Evolutionary conservation across 257 asterid genomes (phyloP), one percentile per base, ranked within the genome.

Genomic region (Cynanchum wilfordii): DNA sequence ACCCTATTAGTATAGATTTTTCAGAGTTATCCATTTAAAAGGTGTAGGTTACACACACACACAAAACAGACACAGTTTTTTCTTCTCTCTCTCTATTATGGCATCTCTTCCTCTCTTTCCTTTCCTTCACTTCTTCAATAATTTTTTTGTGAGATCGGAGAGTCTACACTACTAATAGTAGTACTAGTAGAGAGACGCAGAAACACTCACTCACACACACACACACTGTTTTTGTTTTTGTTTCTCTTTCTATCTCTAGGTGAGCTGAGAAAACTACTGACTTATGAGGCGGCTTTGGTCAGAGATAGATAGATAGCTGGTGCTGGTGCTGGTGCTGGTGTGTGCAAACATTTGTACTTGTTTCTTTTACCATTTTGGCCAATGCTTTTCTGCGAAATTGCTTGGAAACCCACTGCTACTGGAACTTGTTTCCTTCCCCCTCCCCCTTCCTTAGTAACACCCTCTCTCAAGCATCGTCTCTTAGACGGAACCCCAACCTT

Each of bases 221-320:
- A 40, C 27, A 42, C 47, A 42, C 47, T 7, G 11, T 7, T 10
- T 40, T 40, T 38, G n/a, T 38, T 38, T 38, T 1, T 40, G 9
- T 40, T 40, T 42, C 47, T 71, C 49, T 17, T 36, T 73, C 71
- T 81, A 66, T 76, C 77, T 69, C 71, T 54, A 44, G 13, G 63
- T 60, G 77, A 68, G 79, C 44, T 69, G 73, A 70, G 66, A 68
- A 47, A 63, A 66, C 75, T 70, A 79, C 81, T 83, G 84, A 79
- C 81, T 81, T 72, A 49, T 79, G 82, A 87, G 92, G 88, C 89
- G 86, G 89, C 95, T 84, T 82, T 81, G 86, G 59, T 82, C 88
- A 81, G 82, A 77, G 83, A 74, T 81, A 58, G 83, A 68, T 81
- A 58, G 82, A 68, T 52, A 52, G 58, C 58, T 80, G 25, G 33